These are phyloP conservation scores for Nidularia sp. DNA, from an alignment of 768 basidiomycete genomes.

Conservation along the genomic window DNA sequence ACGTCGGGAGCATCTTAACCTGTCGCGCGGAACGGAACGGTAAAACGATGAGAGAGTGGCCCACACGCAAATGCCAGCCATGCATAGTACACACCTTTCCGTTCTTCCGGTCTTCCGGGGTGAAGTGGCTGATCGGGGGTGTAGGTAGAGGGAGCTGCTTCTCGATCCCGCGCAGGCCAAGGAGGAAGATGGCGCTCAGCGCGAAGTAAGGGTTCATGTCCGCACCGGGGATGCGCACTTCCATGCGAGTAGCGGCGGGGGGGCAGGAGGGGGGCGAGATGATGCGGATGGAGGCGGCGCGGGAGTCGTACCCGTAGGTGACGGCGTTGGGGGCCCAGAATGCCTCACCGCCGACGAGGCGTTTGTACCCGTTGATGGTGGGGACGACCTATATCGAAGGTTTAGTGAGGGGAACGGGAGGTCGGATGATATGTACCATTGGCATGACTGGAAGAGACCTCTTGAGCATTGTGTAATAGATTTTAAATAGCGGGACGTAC, in stretches of 20 bases:
- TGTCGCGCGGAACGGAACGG: slow-evolving; percentile 18
- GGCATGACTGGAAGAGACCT: slow-evolving; percentile 60
- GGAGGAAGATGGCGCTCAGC: slow-evolving; percentile 79
- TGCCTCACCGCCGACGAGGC: slow-evolving; percentile 87
- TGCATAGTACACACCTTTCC: slow-evolving; percentile 39
- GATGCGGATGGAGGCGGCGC: slow-evolving; percentile 88
- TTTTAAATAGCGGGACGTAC: slow-evolving; percentile 35
- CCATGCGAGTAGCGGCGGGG: slow-evolving; percentile 79
- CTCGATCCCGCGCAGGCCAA: slow-evolving; percentile 86
- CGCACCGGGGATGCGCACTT: slow-evolving; percentile 93
- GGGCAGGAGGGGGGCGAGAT: slow-evolving; percentile 89
- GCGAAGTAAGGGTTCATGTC: slow-evolving; percentile 96
- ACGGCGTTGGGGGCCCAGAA: slow-evolving; percentile 94
- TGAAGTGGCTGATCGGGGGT: slow-evolving; percentile 64
- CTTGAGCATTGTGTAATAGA: background rate
- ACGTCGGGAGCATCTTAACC: slow-evolving; percentile 73
- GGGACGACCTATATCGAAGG: slow-evolving; percentile 59
- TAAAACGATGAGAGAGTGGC: background rate
- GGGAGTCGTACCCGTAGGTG: slow-evolving; percentile 95
- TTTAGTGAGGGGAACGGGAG: background rate
- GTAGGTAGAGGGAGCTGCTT: slow-evolving; percentile 64
- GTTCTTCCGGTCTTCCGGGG: slow-evolving; percentile 49
- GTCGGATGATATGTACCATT: slow-evolving; percentile 43
- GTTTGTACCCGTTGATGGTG: slow-evolving; percentile 96
- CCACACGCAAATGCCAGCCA: background rate